Evolutionary conservation across 164 flowering plant genomes (phyloP), one percentile per base, ranked within the genome.

Genomic region (Litsea cubeba): DNA sequence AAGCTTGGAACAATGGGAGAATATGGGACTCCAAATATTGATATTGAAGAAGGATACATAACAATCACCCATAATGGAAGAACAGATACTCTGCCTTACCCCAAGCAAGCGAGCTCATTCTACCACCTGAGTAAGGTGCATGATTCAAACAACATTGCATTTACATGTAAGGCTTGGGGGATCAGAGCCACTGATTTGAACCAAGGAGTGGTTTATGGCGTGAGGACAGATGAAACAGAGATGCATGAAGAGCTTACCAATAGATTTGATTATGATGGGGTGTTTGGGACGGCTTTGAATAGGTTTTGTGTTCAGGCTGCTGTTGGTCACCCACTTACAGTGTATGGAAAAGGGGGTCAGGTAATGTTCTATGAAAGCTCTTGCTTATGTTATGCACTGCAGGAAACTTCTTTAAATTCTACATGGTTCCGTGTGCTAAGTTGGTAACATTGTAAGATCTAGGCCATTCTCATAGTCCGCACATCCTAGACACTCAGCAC

Each of bases 1-100:
- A 93, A 95, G 84, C 94, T 95, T 50, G 97, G 97, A 71, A 95
- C 99, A 2, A 95, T 95, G 99, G 97, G 99, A 24, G 99, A 95
- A 71, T 95, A 95, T 81, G 99, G 99, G 68, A 95, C 99, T 57
- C 99, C 99, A 32, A 95, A 95, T 73, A 93, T 95, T 76, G 99
- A 91, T 65, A 95, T 95, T 32, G 99, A 95, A 78, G 99, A 95
- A 76, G 99, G 99, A 46, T 95, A 84, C 74, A 86, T 95, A 69
- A 95, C 99, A 8, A 90, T 93, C 46, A 90, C 90, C 50, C 99
- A 95, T 71, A 95, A 95, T 81, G 97, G 97, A 64, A 88, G 99
- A 82, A 89, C 97, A 6, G 99, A 95, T 80, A 95, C 99, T 50
- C 81, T 93, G 82, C 99, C 99, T 70, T 95, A 87, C 70, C 99